Conservation (phyloP, 768 basidiomycete genomes). For the Pholiota molesta region DNA sequence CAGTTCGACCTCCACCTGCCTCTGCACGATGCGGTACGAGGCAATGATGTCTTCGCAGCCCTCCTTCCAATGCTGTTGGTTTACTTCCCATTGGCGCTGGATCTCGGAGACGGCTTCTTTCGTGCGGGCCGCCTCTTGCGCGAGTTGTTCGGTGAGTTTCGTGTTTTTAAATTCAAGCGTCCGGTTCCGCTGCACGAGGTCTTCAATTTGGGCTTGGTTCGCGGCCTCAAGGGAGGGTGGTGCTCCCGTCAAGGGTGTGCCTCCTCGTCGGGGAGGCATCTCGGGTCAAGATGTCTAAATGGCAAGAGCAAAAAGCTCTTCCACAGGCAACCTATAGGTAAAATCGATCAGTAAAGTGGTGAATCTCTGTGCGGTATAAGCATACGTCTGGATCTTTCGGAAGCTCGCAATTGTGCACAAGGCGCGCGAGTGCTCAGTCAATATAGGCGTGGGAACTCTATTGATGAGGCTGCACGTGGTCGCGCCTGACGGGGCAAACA, state of each 20-base stretch:
- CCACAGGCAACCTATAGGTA: neutral
- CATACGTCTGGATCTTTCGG: neutral
- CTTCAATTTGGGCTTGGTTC: slow-evolving; percentile 70
- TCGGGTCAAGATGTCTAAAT: neutral
- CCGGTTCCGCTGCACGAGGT: slow-evolving; percentile 70
- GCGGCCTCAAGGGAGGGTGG: slow-evolving; percentile 56
- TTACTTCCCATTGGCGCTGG: slow-evolving; percentile 52
- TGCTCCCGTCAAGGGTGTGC: slow-evolving; percentile 25
- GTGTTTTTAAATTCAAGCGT: slow-evolving; percentile 63
- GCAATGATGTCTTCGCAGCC: slow-evolving; percentile 65
- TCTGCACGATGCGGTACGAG: slow-evolving; percentile 67
- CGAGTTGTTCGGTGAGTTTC: slow-evolving; percentile 53
- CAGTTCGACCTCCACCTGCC: slow-evolving; percentile 53
- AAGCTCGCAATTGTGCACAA: neutral
- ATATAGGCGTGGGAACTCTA: neutral
- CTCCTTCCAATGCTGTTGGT: slow-evolving; percentile 61
- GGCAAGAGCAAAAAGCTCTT: neutral
- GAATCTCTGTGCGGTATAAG: neutral
- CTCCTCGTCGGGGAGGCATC: slow-evolving; percentile 22
- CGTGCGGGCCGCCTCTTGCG: slow-evolving; percentile 43
- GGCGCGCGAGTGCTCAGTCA: neutral
- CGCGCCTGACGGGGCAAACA: slow-evolving; percentile 2
- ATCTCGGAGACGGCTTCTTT: slow-evolving; percentile 44
- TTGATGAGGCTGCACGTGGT: neutral
- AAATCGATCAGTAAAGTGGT: neutral